These are phyloP conservation scores for Colletotrichum theobromicola DNA, from an alignment of 2,329 filamentous ascomycete genomes.

Conservation along the genomic window DNA sequence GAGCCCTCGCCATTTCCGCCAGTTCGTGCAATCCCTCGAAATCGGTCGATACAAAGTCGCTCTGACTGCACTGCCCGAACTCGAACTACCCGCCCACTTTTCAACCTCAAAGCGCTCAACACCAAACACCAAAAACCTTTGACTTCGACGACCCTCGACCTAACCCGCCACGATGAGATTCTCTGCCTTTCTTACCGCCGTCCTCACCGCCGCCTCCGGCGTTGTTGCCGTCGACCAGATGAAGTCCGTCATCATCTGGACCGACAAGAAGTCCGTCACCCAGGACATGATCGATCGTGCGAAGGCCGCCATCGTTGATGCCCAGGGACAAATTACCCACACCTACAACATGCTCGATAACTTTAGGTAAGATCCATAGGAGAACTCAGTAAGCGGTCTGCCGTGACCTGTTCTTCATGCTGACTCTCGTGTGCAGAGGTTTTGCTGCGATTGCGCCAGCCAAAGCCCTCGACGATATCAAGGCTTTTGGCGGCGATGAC, in stretches of 20 bases:
- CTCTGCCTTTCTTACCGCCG: slow-evolving; percentile 54
- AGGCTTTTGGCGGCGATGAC: slow-evolving; percentile 59
- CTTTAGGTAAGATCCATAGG: slow-evolving; percentile 52
- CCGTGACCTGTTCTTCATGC: background rate
- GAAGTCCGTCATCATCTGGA: slow-evolving; percentile 81
- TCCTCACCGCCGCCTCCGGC: slow-evolving; percentile 63
- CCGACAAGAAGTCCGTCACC: slow-evolving; percentile 69
- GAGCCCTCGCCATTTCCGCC: background rate
- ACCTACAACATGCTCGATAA: slow-evolving; percentile 60
- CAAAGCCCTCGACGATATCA: slow-evolving; percentile 71
- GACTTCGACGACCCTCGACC: background rate
- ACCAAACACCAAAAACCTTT: background rate
- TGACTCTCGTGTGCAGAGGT: slow-evolving; percentile 58
- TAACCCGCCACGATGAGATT: slow-evolving; percentile 65
- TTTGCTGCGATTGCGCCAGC: slow-evolving; percentile 78
- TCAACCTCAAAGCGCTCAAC: background rate
- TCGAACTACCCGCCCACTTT: background rate
- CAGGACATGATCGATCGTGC: slow-evolving; percentile 72
- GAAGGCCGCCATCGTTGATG: slow-evolving; percentile 71
- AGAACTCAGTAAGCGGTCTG: too few relatives aligned
- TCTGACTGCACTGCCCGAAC: background rate
- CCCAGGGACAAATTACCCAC: slow-evolving; percentile 81
- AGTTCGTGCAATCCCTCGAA: background rate
- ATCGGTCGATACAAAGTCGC: background rate
- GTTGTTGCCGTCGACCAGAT: slow-evolving; percentile 67